A percentile compares a stretch with the other conserved stretches of the same genome.
These are phyloP conservation scores for Blastocrithidia nonstop DNA, from an alignment of 208 protist genomes.

Conservation along the genomic window DNA sequence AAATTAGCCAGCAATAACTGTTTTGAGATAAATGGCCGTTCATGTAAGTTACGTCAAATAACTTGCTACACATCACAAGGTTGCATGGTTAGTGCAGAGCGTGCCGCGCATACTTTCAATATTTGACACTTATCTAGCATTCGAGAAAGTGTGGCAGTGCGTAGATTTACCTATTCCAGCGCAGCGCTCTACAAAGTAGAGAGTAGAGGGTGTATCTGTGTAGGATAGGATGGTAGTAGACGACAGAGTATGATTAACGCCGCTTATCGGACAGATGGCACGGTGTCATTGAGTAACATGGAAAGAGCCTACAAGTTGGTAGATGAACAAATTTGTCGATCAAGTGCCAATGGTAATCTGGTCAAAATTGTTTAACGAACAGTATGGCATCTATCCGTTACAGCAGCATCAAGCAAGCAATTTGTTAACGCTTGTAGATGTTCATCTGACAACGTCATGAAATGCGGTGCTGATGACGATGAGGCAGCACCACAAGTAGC, in stretches of 20 bases:
- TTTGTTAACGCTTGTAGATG: too few species aligned
- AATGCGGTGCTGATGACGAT: too few species aligned
- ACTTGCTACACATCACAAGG: conserved; percentile 41
- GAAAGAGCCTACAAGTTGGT: conserved; percentile 74
- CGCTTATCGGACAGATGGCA: conserved; percentile 25
- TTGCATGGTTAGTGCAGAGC: conserved; percentile 48
- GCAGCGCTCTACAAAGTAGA: conserved; percentile 63
- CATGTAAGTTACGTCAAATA: conserved; percentile 34
- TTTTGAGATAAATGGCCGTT: conserved; percentile 61
- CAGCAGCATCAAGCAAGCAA: conserved; percentile 75
- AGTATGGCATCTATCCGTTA: conserved; percentile 49
- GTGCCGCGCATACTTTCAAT: conserved; percentile 49
- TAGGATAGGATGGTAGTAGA: conserved; percentile 49
- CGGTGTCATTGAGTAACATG: conserved; percentile 68
- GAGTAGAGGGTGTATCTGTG: conserved; percentile 52
- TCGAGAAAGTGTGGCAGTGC: conserved; percentile 60
- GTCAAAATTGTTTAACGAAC: conserved; percentile 48
- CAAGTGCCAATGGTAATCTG: conserved; percentile 37
- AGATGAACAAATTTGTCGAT: conserved; percentile 57
- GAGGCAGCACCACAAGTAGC: too few species aligned
- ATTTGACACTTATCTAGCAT: conserved; percentile 42
- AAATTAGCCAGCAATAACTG: conserved; percentile 53
- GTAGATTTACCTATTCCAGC: conserved; percentile 61
- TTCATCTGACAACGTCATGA: too few species aligned
- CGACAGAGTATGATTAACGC: conserved; percentile 61